phyloP scores from a whole-genome alignment of 257 asterid species.

The Solanum gracilifrons region DNA sequence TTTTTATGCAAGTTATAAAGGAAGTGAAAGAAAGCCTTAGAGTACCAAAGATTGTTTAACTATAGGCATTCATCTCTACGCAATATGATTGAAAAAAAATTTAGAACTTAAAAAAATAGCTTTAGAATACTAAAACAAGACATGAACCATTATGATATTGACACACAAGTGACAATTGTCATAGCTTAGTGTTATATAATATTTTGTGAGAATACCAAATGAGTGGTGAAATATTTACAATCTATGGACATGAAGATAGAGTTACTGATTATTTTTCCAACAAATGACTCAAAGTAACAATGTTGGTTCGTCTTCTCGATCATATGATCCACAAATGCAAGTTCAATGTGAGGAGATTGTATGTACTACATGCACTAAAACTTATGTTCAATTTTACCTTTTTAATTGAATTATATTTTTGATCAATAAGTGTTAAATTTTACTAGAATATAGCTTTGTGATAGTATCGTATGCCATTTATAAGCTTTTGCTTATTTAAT shows the following conservation, averaged over 20 bases:
- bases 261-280: no score
- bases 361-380: background rate
- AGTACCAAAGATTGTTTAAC: background rate
- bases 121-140: background rate
- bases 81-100: no score
- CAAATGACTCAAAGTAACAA: no score
- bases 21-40: background rate
- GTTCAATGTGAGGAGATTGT: no score
- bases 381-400: no score
- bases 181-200: no score
- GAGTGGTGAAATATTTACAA: background rate
- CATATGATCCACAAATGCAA: background rate
- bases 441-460: no score
- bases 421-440: no score
- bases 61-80: background rate
- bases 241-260: background rate
- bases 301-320: fast-evolving
- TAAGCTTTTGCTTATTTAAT: no score
- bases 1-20: background rate
- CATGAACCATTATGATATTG: background rate
- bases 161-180: background rate
- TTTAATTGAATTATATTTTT: no score
- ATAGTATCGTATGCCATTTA: no score
- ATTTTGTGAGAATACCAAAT: background rate
- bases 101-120: no score